Conservation (phyloP, 129 eudicot species). For the Chrysanthemum seticuspe region DNA sequence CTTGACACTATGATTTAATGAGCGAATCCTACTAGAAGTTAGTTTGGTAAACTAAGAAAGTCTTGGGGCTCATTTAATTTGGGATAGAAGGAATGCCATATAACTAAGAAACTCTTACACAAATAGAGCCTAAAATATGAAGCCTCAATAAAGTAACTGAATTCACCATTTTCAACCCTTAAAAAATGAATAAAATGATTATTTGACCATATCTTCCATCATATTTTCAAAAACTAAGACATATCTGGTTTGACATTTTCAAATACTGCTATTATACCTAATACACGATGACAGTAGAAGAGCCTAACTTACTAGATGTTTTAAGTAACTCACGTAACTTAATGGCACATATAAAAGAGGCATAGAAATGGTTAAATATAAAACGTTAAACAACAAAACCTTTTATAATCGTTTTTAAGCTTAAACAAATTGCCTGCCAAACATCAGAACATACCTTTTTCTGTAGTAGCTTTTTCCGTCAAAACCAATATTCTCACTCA, state of each 20-base stretch:
- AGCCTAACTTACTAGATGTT: slow-evolving; percentile 4
- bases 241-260: neutral
- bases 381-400: too few relatives aligned
- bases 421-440: slow-evolving; percentile 6
- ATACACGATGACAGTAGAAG: neutral
- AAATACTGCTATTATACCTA: neutral
- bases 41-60: too few relatives aligned
- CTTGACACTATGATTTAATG: too few relatives aligned
- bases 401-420: neutral
- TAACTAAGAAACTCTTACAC: too few relatives aligned
- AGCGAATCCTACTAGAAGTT: too few relatives aligned
- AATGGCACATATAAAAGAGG: neutral
- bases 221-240: slow-evolving; percentile 6
- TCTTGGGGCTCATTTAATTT: too few relatives aligned
- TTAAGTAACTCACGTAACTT: neutral
- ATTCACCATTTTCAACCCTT: neutral
- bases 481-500: slow-evolving; percentile 84
- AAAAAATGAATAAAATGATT: neutral
- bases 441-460: slow-evolving; percentile 86
- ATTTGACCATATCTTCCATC: neutral
- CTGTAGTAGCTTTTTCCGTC: slow-evolving; percentile 92
- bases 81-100: too few relatives aligned
- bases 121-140: neutral
- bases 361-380: too few relatives aligned
- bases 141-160: neutral